Conservation (phyloP, 495 filamentous ascomycete species). For the Hypoxylon perforatum region DNA sequence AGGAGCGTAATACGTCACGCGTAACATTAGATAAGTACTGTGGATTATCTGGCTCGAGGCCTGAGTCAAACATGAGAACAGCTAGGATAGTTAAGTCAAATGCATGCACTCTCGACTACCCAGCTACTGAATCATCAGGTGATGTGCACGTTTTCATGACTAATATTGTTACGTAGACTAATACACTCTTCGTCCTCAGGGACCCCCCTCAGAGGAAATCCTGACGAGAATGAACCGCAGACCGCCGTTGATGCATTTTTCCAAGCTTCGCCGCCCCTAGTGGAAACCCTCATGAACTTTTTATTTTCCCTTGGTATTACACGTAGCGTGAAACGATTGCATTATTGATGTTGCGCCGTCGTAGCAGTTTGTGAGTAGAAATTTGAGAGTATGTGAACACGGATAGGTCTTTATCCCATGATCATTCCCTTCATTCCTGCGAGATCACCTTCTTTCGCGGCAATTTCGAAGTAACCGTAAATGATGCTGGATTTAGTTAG, state of each 20-base stretch:
- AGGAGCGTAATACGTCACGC: too few relatives aligned
- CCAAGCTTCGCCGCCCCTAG: slow-evolving; percentile 44
- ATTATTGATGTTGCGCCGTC: slow-evolving; percentile 40
- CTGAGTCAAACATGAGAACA: too few relatives aligned
- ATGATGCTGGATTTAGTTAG: slow-evolving; percentile 76
- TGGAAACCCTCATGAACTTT: slow-evolving; percentile 47
- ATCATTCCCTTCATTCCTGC: slow-evolving; percentile 91
- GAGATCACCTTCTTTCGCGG: slow-evolving; percentile 97
- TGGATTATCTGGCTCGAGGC: too few relatives aligned
- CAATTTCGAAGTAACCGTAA: slow-evolving; percentile 99
- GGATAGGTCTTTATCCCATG: slow-evolving; percentile 61
- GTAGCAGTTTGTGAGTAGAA: slow-evolving; percentile 23
- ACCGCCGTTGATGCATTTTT: slow-evolving; percentile 47
- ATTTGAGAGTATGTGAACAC: slow-evolving; percentile 16
- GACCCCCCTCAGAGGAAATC: neutral
- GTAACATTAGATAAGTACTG: too few relatives aligned
- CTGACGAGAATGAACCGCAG: slow-evolving; percentile 33
- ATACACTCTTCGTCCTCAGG: slow-evolving; percentile 34
- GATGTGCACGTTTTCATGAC: slow-evolving; percentile 38
- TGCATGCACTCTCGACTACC: neutral
- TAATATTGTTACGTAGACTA: slow-evolving; percentile 37
- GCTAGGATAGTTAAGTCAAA: neutral
- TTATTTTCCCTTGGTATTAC: slow-evolving; percentile 45
- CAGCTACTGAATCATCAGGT: neutral
- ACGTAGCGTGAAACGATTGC: slow-evolving; percentile 40